Conservation (phyloP, 306 rosid genomes). For the Castanospermum australe region DNA sequence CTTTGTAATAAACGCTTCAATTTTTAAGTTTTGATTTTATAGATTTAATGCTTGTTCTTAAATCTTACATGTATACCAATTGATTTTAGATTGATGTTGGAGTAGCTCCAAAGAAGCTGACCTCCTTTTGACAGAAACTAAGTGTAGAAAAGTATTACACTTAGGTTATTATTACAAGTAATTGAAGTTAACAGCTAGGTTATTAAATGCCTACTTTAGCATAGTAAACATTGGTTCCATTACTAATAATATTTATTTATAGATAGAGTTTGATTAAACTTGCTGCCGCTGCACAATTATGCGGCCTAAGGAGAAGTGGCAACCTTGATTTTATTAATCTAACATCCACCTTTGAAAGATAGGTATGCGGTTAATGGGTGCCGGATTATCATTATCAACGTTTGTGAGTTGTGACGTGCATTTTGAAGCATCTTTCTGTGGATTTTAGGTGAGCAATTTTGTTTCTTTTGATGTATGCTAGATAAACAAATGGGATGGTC, state of each 20-base stretch:
- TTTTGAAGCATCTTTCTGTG: constrained; percentile 33
- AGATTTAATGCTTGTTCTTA: too few species aligned
- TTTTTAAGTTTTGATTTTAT: too few species aligned
- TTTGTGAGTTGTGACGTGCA: constrained; percentile 35
- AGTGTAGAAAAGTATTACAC: not conserved
- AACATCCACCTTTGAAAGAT: not conserved
- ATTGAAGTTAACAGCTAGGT: constrained; percentile 28
- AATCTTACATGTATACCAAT: too few species aligned
- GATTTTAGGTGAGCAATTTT: constrained; percentile 22
- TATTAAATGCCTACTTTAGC: not conserved
- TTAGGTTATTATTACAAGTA: constrained; percentile 13
- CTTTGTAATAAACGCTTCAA: constrained; percentile 37
- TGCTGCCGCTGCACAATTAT: constrained; percentile 34
- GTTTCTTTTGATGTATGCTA: constrained; percentile 10
- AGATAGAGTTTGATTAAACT: not conserved
- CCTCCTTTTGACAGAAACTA: constrained; percentile 34
- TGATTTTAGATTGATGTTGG: constrained; percentile 2
- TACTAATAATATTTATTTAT: not conserved
- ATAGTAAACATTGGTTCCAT: not conserved
- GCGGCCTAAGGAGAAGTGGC: constrained; percentile 6
- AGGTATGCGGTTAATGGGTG: constrained; percentile 27
- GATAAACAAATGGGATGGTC: not conserved
- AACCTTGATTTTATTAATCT: constrained; percentile 3
- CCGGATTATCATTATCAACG: constrained; percentile 24
- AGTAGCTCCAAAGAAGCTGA: constrained; percentile 28